Percentiles rank a stretch among this genome's conserved stretches.
These are phyloP conservation scores for Sphenostylis stenocarpa DNA, from an alignment of 306 rosid genomes.

Conservation along the genomic window DNA sequence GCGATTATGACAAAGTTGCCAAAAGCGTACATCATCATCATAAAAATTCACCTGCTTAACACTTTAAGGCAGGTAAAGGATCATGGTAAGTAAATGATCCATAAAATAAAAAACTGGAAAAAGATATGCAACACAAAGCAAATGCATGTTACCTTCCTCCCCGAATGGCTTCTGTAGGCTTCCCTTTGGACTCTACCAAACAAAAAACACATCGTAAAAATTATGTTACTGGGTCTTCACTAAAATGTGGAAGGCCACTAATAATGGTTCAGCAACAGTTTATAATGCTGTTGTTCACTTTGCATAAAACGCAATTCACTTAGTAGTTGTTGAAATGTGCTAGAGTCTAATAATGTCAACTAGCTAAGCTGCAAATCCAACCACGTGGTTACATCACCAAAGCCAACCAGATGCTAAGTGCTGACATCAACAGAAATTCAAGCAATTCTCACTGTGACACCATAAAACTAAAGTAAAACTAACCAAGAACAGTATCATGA, in stretches of 20 bases:
- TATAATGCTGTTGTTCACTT: not conserved
- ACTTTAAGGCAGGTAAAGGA: constrained; percentile 48
- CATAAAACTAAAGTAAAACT: constrained; percentile 9
- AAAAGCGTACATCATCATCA: constrained; percentile 93
- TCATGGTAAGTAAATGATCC: constrained; percentile 35
- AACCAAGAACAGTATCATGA: not conserved
- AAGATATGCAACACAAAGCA: constrained; percentile 21
- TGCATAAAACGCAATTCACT: constrained; percentile 15
- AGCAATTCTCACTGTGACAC: not conserved
- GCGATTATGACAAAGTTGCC: constrained; percentile 94
- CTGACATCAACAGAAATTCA: constrained; percentile 1
- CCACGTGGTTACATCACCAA: not conserved
- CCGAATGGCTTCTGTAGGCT: constrained; percentile 94
- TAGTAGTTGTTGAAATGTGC: not conserved
- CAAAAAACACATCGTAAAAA: constrained; percentile 11
- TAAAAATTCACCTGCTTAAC: constrained; percentile 94
- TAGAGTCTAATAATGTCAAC: not conserved
- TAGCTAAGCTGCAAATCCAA: constrained; percentile 6
- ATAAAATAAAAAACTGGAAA: not conserved
- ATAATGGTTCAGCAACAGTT: constrained; percentile 4
- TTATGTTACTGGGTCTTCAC: constrained; percentile 16
- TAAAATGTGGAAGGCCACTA: constrained; percentile 11
- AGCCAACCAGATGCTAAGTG: not conserved
- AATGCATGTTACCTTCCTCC: constrained; percentile 85
- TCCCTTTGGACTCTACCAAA: constrained; percentile 75